Percentiles rank a stretch among this genome's conserved stretches.
Evolutionary conservation across 1,284 basidiomycete genomes (phyloP).

Genomic region (Puccinia brachypodii): DNA sequence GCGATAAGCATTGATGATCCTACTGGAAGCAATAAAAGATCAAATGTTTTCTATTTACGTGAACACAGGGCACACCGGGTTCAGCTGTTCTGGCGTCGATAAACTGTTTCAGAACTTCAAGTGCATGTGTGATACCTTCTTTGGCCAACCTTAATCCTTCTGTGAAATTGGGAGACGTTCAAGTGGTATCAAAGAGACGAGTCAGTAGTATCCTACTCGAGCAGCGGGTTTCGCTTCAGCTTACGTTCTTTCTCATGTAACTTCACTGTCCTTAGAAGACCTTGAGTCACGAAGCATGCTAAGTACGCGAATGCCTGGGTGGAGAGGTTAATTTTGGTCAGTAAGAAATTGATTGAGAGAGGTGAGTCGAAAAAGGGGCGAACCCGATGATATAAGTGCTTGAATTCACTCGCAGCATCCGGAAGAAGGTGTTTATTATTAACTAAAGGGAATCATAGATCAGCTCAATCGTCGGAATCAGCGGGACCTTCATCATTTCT

Average conservation of each 20-base stretch:
- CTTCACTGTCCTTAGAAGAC: no score
- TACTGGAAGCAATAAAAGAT: neutral
- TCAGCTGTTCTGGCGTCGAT: conserved; percentile 30
- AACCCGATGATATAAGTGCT: conserved; percentile 33
- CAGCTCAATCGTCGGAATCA: neutral
- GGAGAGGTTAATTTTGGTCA: neutral
- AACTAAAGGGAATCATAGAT: neutral
- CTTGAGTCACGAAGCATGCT: conserved; percentile 29
- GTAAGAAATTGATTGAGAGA: neutral
- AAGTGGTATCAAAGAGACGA: neutral
- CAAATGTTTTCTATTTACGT: conserved; percentile 17
- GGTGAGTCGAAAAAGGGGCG: neutral
- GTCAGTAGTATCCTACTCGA: no score
- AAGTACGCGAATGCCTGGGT: conserved; percentile 33
- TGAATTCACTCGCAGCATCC: conserved; percentile 34
- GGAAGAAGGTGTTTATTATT: neutral
- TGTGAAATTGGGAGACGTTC: neutral
- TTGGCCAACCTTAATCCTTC: conserved; percentile 29
- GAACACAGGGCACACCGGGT: conserved; percentile 29
- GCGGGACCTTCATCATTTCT: neutral
- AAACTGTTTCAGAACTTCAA: conserved; percentile 36
- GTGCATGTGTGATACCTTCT: conserved; percentile 24
- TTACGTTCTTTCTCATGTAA: neutral
- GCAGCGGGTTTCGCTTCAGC: neutral
- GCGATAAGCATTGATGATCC: conserved; percentile 10